Evolutionary conservation across 2,329 filamentous ascomycete species (phyloP).

Genomic region (Aspergillus texensis): DNA sequence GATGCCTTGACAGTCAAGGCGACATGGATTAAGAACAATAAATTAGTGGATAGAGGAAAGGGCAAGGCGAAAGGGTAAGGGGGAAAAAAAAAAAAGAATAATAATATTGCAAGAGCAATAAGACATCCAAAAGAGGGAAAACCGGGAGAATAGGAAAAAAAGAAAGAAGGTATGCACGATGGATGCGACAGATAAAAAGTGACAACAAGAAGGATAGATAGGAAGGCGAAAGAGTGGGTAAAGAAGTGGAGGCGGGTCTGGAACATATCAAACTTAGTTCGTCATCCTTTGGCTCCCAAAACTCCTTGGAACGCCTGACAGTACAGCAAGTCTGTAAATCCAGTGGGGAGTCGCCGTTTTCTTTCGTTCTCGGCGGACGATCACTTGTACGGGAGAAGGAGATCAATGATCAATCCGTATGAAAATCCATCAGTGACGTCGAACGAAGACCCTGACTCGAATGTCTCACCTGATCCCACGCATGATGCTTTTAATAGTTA

Average conservation of each 20-base stretch:
- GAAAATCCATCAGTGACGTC: neutral
- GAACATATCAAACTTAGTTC: slow-evolving; percentile 10
- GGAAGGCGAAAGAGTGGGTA: slow-evolving; percentile 4
- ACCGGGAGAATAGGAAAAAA: slow-evolving; percentile 1
- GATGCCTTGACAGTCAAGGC: slow-evolving; percentile 18
- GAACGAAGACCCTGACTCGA: neutral
- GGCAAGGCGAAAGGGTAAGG: neutral
- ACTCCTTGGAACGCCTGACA: neutral
- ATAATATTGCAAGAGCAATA: neutral
- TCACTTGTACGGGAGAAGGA: neutral
- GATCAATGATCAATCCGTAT: neutral
- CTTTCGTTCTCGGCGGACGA: neutral
- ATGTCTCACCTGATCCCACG: neutral
- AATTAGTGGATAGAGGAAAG: slow-evolving; percentile 12
- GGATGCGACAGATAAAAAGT: slow-evolving; percentile 9
- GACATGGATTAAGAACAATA: slow-evolving; percentile 17
- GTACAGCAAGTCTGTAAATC: neutral
- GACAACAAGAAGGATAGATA: neutral
- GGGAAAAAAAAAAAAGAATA: neutral
- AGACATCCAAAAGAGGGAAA: neutral
- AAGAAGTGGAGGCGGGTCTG: slow-evolving; percentile 17
- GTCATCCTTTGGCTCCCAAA: neutral
- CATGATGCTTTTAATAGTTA: slow-evolving; percentile 1
- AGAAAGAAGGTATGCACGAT: slow-evolving; percentile 5
- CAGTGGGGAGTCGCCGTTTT: neutral